Base-by-base conservation (phyloP, 352 stramenopile genomes). In the Phytophthora citrophthora region DNA sequence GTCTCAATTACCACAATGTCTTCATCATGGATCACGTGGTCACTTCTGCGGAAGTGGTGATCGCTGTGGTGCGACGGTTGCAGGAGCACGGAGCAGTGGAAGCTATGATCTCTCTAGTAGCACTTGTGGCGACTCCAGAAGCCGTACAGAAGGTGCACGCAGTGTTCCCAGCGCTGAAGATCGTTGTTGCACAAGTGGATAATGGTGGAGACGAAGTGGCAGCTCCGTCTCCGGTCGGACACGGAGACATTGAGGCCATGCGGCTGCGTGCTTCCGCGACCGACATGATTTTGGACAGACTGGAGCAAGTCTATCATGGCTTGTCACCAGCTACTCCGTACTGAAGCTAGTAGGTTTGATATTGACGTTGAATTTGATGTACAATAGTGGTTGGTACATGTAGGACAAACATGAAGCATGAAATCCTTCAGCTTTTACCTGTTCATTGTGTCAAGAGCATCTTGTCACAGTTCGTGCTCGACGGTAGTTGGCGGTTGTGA, bases 1-100 rank as follows among this genome's bases (percentile, higher is more conserved):
- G 46, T 36, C 65, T 88, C 15, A 66, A 71, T 43, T 76, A 69
- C 63, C 72, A 84, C 58, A 86, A 84, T 32, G 76, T 88, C 3
- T 81, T 88, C 16, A 32, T 88, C 10, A 60, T 86, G 32, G 76
- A 83, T 20, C 49, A 79, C 8, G 72, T 79, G 3, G 62, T 77
- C 5, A 66, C 70, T 10, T 77, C 63, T 0, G 45, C 68, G 0
- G 59, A 83, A 2, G 48, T 69, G n/a, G 51, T 85, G 18, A 65
- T 68, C 13, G 50, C 64, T 4, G 70, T 72, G 4, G 66, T 89
- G n/a, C 51, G 72, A 27, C 45, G 39, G 29, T 54, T 85, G 16
- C 69, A 76, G 20, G 68, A 64, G 29, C 70, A 74, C 5, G 75
- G 77, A 1, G 77, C 79, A 4, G 64, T 84, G 8, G 73, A 83